Percentiles rank a stretch among this genome's conserved stretches.
Evolutionary conservation across 257 asterid species (phyloP).

Genomic region (Datura wrightii): DNA sequence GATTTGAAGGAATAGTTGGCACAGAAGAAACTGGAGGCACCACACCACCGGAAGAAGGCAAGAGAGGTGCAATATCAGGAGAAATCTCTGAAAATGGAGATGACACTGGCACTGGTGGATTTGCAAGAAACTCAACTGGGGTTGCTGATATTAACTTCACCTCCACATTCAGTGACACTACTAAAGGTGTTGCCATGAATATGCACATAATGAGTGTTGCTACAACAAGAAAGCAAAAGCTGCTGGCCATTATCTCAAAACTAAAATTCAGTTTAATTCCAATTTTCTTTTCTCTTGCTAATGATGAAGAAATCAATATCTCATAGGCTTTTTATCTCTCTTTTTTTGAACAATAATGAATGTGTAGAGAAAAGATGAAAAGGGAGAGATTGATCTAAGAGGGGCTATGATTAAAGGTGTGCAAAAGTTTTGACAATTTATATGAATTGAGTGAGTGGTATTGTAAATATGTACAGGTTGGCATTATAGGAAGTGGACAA

Average conservation of each 20-base stretch:
- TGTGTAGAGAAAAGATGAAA: constrained; percentile 16
- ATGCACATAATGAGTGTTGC: constrained; percentile 10
- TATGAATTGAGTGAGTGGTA: constrained; percentile 29
- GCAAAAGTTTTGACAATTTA: constrained; percentile 27
- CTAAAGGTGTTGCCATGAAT: constrained; percentile 18
- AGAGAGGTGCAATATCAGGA: constrained; percentile 30
- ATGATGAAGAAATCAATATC: constrained; percentile 33
- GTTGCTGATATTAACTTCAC: constrained; percentile 21
- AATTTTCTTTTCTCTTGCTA: constrained; percentile 25
- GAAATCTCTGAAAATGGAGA: constrained; percentile 28
- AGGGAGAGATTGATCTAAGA: neutral
- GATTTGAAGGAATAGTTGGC: constrained; percentile 31
- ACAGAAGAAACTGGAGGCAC: constrained; percentile 26
- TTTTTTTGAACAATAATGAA: constrained; percentile 9
- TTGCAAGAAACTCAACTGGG: constrained; percentile 27
- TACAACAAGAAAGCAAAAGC: constrained; percentile 24
- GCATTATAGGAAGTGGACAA: constrained; percentile 28
- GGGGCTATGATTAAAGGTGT: constrained; percentile 27
- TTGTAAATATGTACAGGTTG: constrained; percentile 25
- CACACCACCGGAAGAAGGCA: constrained; percentile 31
- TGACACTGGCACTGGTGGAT: neutral
- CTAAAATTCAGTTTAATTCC: constrained; percentile 23
- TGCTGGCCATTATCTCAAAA: constrained; percentile 26
- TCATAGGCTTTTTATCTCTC: constrained; percentile 23
- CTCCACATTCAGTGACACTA: neutral